phyloP scores from a whole-genome alignment of 108 stramenopile genomes.

The Chaetoceros tenuissimus region DNA sequence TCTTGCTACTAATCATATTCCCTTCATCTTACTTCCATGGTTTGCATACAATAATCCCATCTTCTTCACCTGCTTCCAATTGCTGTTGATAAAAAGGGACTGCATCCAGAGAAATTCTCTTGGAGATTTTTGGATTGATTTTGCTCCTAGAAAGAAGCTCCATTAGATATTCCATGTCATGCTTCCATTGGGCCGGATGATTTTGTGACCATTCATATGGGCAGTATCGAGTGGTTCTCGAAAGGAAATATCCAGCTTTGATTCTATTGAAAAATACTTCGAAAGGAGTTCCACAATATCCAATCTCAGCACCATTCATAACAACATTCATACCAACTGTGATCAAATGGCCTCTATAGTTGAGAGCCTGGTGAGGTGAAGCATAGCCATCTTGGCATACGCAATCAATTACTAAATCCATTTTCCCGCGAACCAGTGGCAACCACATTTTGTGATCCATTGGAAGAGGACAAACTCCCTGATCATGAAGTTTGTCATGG shows the following conservation, averaged over 20 bases:
- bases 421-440: constrained; percentile 29
- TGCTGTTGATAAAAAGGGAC: constrained; percentile 47
- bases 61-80: constrained; percentile 32
- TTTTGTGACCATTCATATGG: constrained; percentile 25
- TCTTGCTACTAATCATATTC: no score
- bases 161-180: constrained; percentile 43
- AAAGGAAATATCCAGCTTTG: constrained; percentile 42
- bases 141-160: constrained; percentile 36
- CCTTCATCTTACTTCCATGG: constrained; percentile 70
- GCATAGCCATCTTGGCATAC: constrained; percentile 33
- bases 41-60: constrained; percentile 54
- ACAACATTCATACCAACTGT: constrained; percentile 34
- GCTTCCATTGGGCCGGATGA: constrained; percentile 26
- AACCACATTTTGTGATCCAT: constrained; percentile 39
- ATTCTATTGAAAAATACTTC: constrained; percentile 31
- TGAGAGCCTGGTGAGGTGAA: constrained; percentile 34
- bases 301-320: constrained; percentile 21
- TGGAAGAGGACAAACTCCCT: constrained; percentile 40
- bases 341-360: constrained; percentile 31
- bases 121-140: constrained; percentile 51
- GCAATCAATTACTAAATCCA: constrained; percentile 63
- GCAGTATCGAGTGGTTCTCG: constrained; percentile 35
- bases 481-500: constrained; percentile 27
- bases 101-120: constrained; percentile 40
- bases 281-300: constrained; percentile 30